Evolutionary conservation across 768 basidiomycete genomes (phyloP).

Genomic region (Phylloporus arenicola): DNA sequence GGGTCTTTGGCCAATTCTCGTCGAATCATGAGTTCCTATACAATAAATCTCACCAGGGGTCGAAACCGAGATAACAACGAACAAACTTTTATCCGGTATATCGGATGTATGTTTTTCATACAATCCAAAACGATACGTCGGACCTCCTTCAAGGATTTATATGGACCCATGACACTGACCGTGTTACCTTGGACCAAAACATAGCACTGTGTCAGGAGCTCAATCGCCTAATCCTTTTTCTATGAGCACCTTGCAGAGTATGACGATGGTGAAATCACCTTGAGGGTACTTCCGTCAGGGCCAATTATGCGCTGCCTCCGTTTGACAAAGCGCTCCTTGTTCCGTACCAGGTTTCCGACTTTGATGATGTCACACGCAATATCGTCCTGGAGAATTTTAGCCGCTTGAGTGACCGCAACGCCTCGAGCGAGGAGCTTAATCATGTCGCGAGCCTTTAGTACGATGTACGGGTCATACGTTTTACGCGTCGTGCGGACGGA

Average conservation of each 20-base stretch:
- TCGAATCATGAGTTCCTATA: constrained; percentile 94
- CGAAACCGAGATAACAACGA: neutral
- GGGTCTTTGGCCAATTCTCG: constrained; percentile 98
- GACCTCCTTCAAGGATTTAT: constrained; percentile 94
- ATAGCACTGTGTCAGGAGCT: constrained; percentile 93
- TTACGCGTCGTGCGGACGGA: constrained; percentile 94
- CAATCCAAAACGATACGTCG: constrained; percentile 95
- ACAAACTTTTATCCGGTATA: constrained; percentile 92
- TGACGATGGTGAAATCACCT: constrained; percentile 45
- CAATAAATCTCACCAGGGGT: neutral
- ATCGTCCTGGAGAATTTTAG: constrained; percentile 85
- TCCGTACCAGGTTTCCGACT: constrained; percentile 88
- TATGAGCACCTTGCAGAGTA: neutral
- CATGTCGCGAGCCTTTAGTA: constrained; percentile 93
- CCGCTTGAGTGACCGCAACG: constrained; percentile 78
- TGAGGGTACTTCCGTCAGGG: constrained; percentile 94
- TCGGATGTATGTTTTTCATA: constrained; percentile 99
- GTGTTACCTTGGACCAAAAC: constrained; percentile 98
- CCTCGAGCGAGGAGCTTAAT: constrained; percentile 93
- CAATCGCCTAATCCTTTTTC: constrained; percentile 69
- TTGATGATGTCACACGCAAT: constrained; percentile 97
- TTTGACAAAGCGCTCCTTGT: constrained; percentile 96
- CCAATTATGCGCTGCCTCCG: constrained; percentile 94
- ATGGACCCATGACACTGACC: constrained; percentile 96
- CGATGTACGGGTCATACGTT: constrained; percentile 93